These are phyloP conservation scores for Penicillium taxi DNA, from an alignment of 495 filamentous ascomycete species.

Conservation along the genomic window DNA sequence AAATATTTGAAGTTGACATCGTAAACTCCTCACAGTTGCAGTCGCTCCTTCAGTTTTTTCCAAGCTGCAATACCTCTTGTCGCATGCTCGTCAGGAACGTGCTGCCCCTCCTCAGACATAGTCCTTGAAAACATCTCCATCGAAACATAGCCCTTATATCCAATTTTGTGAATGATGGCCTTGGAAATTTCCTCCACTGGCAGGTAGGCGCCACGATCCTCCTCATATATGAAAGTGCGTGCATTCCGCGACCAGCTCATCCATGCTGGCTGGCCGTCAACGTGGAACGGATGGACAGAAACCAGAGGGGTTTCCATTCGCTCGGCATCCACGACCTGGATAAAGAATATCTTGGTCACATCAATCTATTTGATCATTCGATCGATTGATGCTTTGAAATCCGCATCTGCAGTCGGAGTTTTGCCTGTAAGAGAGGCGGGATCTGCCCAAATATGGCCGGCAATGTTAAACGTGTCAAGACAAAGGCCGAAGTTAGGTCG, in stretches of 20 bases:
- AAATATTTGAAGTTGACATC: no score
- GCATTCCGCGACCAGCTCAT: constrained; percentile 77
- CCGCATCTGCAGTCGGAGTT: constrained; percentile 47
- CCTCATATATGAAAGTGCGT: constrained; percentile 60
- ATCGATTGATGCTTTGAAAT: constrained; percentile 48
- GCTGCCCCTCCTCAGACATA: constrained; percentile 44
- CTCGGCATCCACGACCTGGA: constrained; percentile 67
- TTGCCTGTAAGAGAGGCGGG: constrained; percentile 45
- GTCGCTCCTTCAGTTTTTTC: constrained; percentile 29
- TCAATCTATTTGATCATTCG: constrained; percentile 47
- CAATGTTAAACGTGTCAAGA: constrained; percentile 71
- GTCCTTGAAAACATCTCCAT: constrained; percentile 58
- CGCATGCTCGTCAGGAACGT: constrained; percentile 54
- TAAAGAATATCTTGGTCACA: constrained; percentile 58
- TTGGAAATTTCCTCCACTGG: constrained; percentile 33
- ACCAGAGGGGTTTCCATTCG: constrained; percentile 47
- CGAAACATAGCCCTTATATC: constrained; percentile 60
- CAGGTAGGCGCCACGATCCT: constrained; percentile 56
- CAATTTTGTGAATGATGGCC: constrained; percentile 51
- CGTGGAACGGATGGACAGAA: constrained; percentile 52
- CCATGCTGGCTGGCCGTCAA: constrained; percentile 51
- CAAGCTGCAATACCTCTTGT: constrained; percentile 49
- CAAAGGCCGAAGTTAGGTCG: constrained; percentile 64
- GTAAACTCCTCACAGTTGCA: no score
- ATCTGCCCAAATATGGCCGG: constrained; percentile 61